Evolutionary conservation across 306 rosid species (phyloP).

Genomic region (Comarum palustre): DNA sequence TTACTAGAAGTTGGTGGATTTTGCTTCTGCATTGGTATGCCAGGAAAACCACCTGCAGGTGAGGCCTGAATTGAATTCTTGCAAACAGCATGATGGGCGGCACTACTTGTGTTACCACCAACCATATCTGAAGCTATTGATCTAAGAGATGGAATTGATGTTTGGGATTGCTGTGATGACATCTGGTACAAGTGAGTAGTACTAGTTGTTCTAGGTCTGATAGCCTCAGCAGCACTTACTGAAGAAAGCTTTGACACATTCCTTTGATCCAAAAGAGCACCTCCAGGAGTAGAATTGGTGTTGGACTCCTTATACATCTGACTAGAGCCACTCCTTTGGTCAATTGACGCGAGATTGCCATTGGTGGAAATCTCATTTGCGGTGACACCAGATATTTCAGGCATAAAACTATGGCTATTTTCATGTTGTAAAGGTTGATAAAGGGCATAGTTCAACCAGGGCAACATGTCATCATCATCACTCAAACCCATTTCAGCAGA

Average conservation of each 20-base stretch:
- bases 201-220: constrained; percentile 40
- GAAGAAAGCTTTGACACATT: constrained; percentile 48
- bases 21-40: constrained; percentile 46
- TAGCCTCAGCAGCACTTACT: constrained; percentile 37
- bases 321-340: constrained; percentile 44
- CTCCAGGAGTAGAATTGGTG: constrained; percentile 35
- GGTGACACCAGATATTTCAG: constrained; percentile 60
- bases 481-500: constrained; percentile 56
- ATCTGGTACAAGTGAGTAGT: constrained; percentile 39
- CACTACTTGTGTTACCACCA: constrained; percentile 44
- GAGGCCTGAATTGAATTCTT: constrained; percentile 45
- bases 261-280: constrained; percentile 42
- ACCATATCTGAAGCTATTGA: constrained; percentile 37
- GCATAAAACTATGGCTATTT: constrained; percentile 63
- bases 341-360: constrained; percentile 41
- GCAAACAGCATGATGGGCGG: constrained; percentile 27
- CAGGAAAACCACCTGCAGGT: constrained; percentile 45
- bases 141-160: constrained; percentile 50
- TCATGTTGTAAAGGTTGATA: constrained; percentile 63
- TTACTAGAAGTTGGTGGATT: constrained; percentile 42
- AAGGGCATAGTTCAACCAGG: constrained; percentile 79
- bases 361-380: constrained; percentile 37
- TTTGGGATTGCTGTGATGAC: constrained; percentile 50
- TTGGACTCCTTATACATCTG: constrained; percentile 48
- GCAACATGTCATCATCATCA: constrained; percentile 67